Percentiles rank a stretch among this genome's conserved stretches.
Conservation (phyloP, 2,329 filamentous ascomycete species). For the Colletotrichum simmondsii region DNA sequence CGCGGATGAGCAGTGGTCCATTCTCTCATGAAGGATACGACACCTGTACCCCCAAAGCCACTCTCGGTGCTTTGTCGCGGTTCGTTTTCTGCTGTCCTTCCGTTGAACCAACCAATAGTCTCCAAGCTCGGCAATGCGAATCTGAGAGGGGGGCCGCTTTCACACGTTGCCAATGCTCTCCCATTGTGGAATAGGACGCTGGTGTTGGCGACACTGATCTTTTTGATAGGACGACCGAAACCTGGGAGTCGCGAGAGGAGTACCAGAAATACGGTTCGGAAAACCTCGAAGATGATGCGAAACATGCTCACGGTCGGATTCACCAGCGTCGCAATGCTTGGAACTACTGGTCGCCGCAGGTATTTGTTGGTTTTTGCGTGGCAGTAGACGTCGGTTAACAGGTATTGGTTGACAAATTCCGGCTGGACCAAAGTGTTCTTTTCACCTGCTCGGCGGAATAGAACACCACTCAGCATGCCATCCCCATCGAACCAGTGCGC, state of each 20-base stretch:
- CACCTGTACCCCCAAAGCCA: conserved; percentile 65
- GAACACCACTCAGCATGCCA: conserved; percentile 77
- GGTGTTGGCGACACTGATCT: conserved; percentile 78
- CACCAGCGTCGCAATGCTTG: conserved; percentile 75
- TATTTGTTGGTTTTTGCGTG: conserved; percentile 59
- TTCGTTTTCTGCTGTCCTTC: conserved; percentile 64
- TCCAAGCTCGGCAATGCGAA: conserved; percentile 72
- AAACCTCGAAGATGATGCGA: conserved; percentile 60
- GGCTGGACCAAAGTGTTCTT: conserved; percentile 59
- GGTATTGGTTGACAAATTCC: conserved; percentile 76
- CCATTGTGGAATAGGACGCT: conserved; percentile 75
- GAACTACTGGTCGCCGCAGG: conserved; percentile 68
- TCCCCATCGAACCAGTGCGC: conserved; percentile 82
- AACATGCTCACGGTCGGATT: conserved; percentile 65
- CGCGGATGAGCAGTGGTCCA: conserved; percentile 79
- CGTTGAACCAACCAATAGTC: conserved; percentile 78
- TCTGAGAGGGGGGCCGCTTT: conserved; percentile 77
- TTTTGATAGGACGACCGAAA: conserved; percentile 68
- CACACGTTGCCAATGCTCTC: conserved; percentile 74
- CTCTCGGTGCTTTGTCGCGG: conserved; percentile 38
- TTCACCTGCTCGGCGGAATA: conserved; percentile 58
- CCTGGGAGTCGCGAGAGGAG: conserved; percentile 66
- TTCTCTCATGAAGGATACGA: conserved; percentile 72
- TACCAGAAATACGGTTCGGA: conserved; percentile 68
- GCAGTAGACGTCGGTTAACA: conserved; percentile 74